A percentile compares a stretch with the other conserved stretches of the same genome.
phyloP scores from a whole-genome alignment of 2,329 filamentous ascomycete genomes.

The Aureobasidium melanogenum region DNA sequence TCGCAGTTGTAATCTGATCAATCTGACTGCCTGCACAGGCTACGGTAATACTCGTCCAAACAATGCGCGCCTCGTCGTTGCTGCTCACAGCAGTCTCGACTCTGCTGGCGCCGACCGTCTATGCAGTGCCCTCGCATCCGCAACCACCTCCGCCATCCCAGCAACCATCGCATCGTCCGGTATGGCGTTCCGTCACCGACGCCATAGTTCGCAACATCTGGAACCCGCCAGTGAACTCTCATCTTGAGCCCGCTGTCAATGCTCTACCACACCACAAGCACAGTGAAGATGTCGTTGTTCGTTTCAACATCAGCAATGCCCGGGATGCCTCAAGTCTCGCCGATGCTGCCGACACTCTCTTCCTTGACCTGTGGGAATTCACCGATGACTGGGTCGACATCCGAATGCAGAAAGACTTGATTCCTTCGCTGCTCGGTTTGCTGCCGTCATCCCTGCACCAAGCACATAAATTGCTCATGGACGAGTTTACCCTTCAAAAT shows the following conservation, averaged over 20 bases:
- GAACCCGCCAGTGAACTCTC: neutral
- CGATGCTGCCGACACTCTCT: conserved; percentile 64
- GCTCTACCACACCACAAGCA: conserved; percentile 17
- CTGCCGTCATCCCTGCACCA: conserved; percentile 65
- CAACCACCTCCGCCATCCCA: conserved; percentile 6
- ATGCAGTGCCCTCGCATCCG: conserved; percentile 12
- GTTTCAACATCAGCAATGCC: conserved; percentile 67
- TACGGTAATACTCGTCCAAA: neutral
- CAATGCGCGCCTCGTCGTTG: conserved; percentile 8
- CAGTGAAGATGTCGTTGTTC: conserved; percentile 73
- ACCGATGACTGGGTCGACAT: conserved; percentile 78
- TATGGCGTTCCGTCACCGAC: conserved; percentile 15
- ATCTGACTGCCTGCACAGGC: neutral
- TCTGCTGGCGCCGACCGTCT: neutral
- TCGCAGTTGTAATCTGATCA: neutral
- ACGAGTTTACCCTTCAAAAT: conserved; percentile 59
- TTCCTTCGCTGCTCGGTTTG: conserved; percentile 68
- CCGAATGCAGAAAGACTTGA: conserved; percentile 63
- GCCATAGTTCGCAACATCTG: conserved; percentile 15
- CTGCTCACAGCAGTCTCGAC: neutral
- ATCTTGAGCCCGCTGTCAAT: neutral
- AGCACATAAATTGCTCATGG: conserved; percentile 66
- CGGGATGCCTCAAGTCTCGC: conserved; percentile 62
- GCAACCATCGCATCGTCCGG: conserved; percentile 2
- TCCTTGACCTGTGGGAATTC: conserved; percentile 87